Base-by-base conservation (phyloP, 805 yeast genomes). In the Nakazawaea pomicola region DNA sequence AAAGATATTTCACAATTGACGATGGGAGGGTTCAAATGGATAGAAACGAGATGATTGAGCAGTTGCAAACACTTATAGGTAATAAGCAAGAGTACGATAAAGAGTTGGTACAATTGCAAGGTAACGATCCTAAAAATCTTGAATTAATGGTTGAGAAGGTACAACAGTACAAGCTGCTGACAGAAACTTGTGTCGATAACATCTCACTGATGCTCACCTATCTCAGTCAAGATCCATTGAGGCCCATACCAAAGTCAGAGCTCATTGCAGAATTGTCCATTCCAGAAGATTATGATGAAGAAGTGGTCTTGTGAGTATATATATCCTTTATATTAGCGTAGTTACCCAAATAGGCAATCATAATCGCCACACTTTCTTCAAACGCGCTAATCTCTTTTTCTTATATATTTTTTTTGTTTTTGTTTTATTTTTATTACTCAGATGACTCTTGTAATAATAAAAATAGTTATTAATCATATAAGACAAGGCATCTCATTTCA, bases 11-110 rank as follows among this genome's bases (percentile, higher is more conserved):
- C n/a, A n/a, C n/a, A n/a, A 46, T n/a, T n/a, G n/a, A n/a, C n/a
- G n/a, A n/a, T n/a, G n/a, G n/a, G n/a, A n/a, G n/a, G n/a, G n/a
- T n/a, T n/a, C n/a, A n/a, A n/a, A n/a, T n/a, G n/a, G n/a, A 45
- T 17, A 28, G 33, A 1, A 29, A 31, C 2, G 18, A 55, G 17
- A 10, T 43, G 7, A 33, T 40, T 6, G 37, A 49, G 21, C 37
- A 54, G 4, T 44, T 48, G n/a, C 38, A 38, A 9, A 46, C 38
- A 20, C n/a, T n/a, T n/a, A n/a, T n/a, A n/a, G n/a, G n/a, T n/a
- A n/a, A n/a, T n/a, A 41, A 42, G 25, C 34, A 25, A 16, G 37
- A 36, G n/a, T n/a, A n/a, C n/a, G n/a, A n/a, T n/a, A n/a, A n/a
- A n/a, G n/a, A n/a, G n/a, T n/a, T n/a, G n/a, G n/a, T n/a, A 17